Evolutionary conservation across 176 grass and related monocot genomes (phyloP).

Genomic region (Bonia amplexicaulis): DNA sequence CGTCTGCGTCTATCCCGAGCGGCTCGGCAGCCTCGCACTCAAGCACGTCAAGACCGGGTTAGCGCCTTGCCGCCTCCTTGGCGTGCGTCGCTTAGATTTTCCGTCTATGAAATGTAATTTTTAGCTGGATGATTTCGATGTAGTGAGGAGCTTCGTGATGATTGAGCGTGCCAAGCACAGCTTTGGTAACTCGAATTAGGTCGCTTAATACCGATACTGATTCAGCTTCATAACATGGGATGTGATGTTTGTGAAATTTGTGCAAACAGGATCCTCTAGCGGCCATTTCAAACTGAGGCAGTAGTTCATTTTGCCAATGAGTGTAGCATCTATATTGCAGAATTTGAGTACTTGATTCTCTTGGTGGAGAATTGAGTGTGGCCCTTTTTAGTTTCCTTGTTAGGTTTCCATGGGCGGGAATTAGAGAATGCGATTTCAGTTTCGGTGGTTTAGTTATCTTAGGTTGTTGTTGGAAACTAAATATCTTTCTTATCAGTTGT

Average conservation of each 20-base stretch:
- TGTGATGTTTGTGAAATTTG: not conserved
- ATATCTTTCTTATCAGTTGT: not conserved
- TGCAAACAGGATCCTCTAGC: not conserved
- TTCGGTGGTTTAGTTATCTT: not conserved
- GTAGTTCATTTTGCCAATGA: not conserved
- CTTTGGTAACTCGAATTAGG: slow-evolving; percentile 4
- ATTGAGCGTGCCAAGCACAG: not conserved
- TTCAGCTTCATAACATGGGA: not conserved
- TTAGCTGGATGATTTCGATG: not conserved
- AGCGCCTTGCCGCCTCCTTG: not conserved
- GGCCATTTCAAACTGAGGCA: not conserved
- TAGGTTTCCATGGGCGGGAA: not conserved
- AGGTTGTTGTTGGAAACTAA: not conserved
- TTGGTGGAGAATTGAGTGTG: not conserved
- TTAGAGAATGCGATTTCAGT: not conserved
- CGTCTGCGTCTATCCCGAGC: slow-evolving; percentile 59
- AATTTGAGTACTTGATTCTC: not conserved
- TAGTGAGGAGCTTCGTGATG: not conserved
- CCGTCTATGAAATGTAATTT: not conserved
- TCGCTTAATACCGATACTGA: not conserved
- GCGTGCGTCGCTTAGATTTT: not conserved
- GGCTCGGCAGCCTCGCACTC: slow-evolving; percentile 54
- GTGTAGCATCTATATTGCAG: not conserved
- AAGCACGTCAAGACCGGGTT: slow-evolving; percentile 74
- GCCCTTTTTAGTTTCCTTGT: not conserved